Evolutionary conservation across 2,329 filamentous ascomycete species (phyloP), one percentile per base, ranked within the genome.

Genomic region (Chrysoporthe austroafricana): DNA sequence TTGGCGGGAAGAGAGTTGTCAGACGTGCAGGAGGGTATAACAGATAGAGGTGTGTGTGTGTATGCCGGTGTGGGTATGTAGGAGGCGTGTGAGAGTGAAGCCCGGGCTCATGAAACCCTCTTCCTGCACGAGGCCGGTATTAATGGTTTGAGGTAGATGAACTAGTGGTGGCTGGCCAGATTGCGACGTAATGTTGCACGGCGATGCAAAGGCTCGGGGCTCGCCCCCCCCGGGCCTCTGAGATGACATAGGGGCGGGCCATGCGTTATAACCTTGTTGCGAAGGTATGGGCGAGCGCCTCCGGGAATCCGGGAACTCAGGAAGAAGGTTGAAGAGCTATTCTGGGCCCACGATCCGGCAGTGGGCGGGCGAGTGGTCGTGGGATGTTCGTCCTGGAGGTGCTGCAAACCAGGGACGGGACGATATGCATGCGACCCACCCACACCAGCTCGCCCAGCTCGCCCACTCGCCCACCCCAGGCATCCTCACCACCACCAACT

Each of bases 321-420:
- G 50, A 16, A 54, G 21, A 54, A 52, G 21, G 26, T 26, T 26
- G 36, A 6, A 39, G 36, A 6, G 6, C 9, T 39, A 6, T 39
- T 39, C 9, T 39, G 4, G 36, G 9, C 6, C 36, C 36, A 39
- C 36, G 36, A 39, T 39, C 9, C 36, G 6, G 36, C 36, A 39
- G 36, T 9, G 26, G 26, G 26, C 26, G 26, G 26, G 26, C 26
- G 26, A 26, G 26, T 39, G 36, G 9, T 9, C 36, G 5, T 39
- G 50, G 50, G 26, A 32, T 4, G 50, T 4, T 52, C n/a, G 48
- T 26, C 9, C 26, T 54, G 50, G 50, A 52, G 13, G 50, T 11
- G 21, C 50, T 54, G 50, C 50, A 54, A 54, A 54, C 18, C 50
- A 54, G 50, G 50, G 50, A 54, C 50, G 26, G 50, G 50, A 54